Evolutionary conservation across 371 early-diverging fungal genomes (phyloP).

Genomic region (Amoeboradix gromovi): DNA sequence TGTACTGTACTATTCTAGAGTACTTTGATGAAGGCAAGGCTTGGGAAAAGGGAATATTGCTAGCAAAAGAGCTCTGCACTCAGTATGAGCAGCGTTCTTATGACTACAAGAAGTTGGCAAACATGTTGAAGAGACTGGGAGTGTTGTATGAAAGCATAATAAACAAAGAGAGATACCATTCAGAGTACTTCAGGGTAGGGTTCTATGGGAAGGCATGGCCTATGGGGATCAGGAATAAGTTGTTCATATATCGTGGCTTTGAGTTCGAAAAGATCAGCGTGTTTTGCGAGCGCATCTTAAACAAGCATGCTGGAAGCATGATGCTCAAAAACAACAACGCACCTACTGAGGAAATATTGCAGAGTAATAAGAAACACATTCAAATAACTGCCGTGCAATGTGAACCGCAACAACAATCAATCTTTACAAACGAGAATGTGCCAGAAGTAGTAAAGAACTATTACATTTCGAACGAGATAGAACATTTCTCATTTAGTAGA

Average conservation of each 20-base stretch:
- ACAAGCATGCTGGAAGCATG: slow-evolving; percentile 28
- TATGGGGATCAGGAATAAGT: slow-evolving; percentile 21
- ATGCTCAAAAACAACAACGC: slow-evolving; percentile 15
- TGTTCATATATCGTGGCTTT: slow-evolving; percentile 35
- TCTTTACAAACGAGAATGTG: slow-evolving; percentile 8
- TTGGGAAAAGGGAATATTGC: slow-evolving; percentile 35
- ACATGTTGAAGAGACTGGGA: slow-evolving; percentile 23
- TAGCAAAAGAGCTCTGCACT: slow-evolving; percentile 25
- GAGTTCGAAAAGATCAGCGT: slow-evolving; percentile 42
- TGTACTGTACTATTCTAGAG: slow-evolving; percentile 19
- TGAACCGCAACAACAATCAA: slow-evolving; percentile 15
- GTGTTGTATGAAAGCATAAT: slow-evolving; percentile 23
- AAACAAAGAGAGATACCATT: slow-evolving; percentile 27
- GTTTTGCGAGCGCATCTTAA: slow-evolving; percentile 39
- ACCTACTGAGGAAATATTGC: slow-evolving; percentile 18
- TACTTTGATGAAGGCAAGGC: slow-evolving; percentile 29
- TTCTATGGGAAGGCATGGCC: slow-evolving; percentile 39
- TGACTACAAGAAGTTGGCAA: slow-evolving; percentile 25
- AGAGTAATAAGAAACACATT: slow-evolving; percentile 26
- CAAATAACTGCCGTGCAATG: slow-evolving; percentile 38
- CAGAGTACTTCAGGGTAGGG: slow-evolving; percentile 40
- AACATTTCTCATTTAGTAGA: slow-evolving; percentile 28
- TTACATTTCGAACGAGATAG: slow-evolving; percentile 30
- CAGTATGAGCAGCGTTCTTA: slow-evolving; percentile 23
- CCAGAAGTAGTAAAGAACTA: slow-evolving; percentile 22